Conservation (phyloP, 2,329 filamentous ascomycete genomes). For the Pseudofabraea citricarpa region DNA sequence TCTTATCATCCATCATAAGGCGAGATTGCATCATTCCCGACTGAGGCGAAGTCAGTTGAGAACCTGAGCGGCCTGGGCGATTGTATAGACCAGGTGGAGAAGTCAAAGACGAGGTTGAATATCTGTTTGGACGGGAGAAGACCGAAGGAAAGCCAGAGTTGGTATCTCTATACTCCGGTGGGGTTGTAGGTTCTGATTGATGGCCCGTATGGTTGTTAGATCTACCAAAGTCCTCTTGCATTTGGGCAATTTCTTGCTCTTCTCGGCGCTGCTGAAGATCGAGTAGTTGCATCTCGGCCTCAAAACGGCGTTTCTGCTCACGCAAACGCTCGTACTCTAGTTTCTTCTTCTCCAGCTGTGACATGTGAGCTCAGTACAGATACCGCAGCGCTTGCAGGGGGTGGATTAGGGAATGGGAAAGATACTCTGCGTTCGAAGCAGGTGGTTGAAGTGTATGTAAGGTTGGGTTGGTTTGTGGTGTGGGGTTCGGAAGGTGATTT, state of each 20-base stretch:
- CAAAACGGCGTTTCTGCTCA: constrained; percentile 83
- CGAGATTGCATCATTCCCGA: constrained; percentile 55
- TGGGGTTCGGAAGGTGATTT: background rate
- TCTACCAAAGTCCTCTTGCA: constrained; percentile 72
- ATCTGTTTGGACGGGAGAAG: constrained; percentile 79
- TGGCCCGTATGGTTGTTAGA: constrained; percentile 55
- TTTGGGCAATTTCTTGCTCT: constrained; percentile 77
- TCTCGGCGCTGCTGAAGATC: constrained; percentile 80
- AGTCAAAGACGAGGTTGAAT: constrained; percentile 82
- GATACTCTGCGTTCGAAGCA: too few species aligned
- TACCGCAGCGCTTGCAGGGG: background rate
- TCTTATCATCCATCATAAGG: constrained; percentile 56
- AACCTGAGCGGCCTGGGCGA: constrained; percentile 70
- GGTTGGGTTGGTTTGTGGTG: background rate
- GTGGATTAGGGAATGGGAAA: too few species aligned
- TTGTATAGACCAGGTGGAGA: constrained; percentile 74
- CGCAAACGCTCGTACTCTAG: constrained; percentile 86
- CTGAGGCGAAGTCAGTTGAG: constrained; percentile 75
- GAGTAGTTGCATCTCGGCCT: constrained; percentile 86
- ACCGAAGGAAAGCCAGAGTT: constrained; percentile 68
- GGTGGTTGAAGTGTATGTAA: too few species aligned
- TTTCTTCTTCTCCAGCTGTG: constrained; percentile 88
- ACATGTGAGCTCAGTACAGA: constrained; percentile 30
- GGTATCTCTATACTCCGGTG: constrained; percentile 82
- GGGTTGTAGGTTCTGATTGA: constrained; percentile 92